Conservation (phyloP, 176 grass and related monocot species). For the Avena insularis region DNA sequence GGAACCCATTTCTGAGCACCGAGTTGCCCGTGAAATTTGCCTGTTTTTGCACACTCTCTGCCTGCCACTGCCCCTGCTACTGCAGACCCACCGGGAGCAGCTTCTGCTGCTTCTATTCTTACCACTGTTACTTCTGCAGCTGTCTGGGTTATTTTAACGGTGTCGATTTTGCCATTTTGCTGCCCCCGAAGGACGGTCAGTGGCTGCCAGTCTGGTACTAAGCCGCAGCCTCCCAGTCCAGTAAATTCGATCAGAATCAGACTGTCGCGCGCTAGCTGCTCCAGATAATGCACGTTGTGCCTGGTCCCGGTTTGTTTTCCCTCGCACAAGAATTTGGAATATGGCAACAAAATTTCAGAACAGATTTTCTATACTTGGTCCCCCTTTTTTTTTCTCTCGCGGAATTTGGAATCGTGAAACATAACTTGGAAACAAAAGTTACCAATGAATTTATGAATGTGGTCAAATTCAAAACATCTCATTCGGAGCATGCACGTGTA, state of each 20-base stretch:
- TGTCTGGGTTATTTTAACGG: neutral
- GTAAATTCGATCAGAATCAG: slow-evolving; percentile 45
- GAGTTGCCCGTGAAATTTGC: no score
- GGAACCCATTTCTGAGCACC: neutral
- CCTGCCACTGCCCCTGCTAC: neutral
- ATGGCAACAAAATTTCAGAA: neutral
- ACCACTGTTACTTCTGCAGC: slow-evolving; percentile 13
- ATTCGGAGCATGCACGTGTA: no score
- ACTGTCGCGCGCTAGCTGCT: neutral
- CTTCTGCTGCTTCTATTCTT: slow-evolving; percentile 1
- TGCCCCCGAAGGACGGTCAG: neutral
- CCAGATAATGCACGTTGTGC: neutral
- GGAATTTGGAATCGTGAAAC: slow-evolving; percentile 3
- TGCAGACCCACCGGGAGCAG: neutral
- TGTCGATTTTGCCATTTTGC: neutral
- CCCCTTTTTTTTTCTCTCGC: neutral
- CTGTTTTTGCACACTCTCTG: neutral
- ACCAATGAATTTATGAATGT: neutral
- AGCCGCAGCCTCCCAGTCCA: slow-evolving; percentile 34
- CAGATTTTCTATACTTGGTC: neutral
- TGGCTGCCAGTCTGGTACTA: neutral
- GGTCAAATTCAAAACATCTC: neutral
- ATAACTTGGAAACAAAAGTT: no score
- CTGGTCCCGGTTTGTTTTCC: neutral
- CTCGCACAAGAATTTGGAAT: slow-evolving; percentile 3